Evolutionary conservation across 768 basidiomycete species (phyloP), one percentile per base, ranked within the genome.

Genomic region (Infundibulicybe gibba): DNA sequence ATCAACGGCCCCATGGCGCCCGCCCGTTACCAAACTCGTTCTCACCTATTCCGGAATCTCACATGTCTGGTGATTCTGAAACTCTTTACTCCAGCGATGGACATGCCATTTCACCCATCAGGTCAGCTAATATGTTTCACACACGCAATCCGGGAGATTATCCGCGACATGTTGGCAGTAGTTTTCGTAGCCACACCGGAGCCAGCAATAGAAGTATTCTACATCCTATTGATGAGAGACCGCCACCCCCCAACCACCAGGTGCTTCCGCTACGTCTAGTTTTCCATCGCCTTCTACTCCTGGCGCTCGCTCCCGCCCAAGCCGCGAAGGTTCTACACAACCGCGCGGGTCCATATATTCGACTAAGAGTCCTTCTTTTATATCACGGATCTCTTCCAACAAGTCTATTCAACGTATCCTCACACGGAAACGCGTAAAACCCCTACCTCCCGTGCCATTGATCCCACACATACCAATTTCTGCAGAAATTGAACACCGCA

Each of bases 371-470:
- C 66, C 79, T 5, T 80, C 80, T 8, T 70, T 81, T 51, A 67
- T 81, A 14, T 79, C 79, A 20, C 63, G 68, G 20, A 56, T 78
- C 43, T 76, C 79, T 5, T 66, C 68, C 9, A 61, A 66, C 19
- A 57, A 62, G 25, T 75, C 72, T 6, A 48, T 73, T 32, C 59
- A 59, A 32, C 66, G 65, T 25, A 56, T 67, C 32, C 54, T 76
- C 42, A 50, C 61, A 30, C 72, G 77, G 75, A 66, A 70, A 48
- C 73, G 61, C 48, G 52, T 57, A 19, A 83, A 83, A 56, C 80
- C 81, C 3, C 62, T 85, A 13, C 82, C 83, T 6, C 81, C 80
- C 1, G 69, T 85, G 19, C 83, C 83, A 13, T 64, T 62, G 15
- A 69, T 79, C 12, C 74, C 79, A 2, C 61, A 73, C 40, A 71